Evolutionary conservation across 306 rosid species (phyloP), one percentile per base, ranked within the genome.

Genomic region (Vicia villosa): DNA sequence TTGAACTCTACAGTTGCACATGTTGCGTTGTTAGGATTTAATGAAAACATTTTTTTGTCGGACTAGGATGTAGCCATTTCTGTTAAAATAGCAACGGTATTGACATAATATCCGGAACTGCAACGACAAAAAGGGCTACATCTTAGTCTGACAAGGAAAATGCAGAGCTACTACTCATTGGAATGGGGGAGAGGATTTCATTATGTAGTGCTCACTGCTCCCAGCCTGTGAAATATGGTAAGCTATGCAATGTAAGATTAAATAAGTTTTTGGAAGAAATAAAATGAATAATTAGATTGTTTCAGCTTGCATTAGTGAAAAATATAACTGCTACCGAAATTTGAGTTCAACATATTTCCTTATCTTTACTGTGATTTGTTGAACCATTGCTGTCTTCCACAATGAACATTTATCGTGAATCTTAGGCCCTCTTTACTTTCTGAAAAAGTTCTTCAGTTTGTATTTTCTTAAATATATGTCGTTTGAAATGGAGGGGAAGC

Each of bases 271-370:
- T 7, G 19, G 12, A 22, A 28, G 36, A 26, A 56, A 26, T 2
- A 68, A 20, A 45, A 45, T 69, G 49, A 55, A 20, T 66, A 55
- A 26, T 30, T 47, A 30, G 83, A 66, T 45, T 70, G 42, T 72
- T 70, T 55, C 68, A 54, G 30, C 46, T 12, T 9, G 68, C 16
- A 64, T 45, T 43, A 63, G 38, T 56, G 68, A 61, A 46, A 37
- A 37, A 58, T 58, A 17, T 45, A 51, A 43, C 67, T 59, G 40
- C 21, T 77, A 43, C 45, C 30, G 20, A 77, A 74, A 49, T 66
- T 77, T 62, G 43, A 11, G 56, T 67, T 70, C 2, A 41, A 50
- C 47, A 20, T 73, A 66, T 49, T 64, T 83, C 65, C 66, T 61
- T 51, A 32, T 43, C 45, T 43, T 77, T 55, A 54, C 52, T 19